Conservation (phyloP, 768 basidiomycete species). For the Dioszegia aurantiaca region DNA sequence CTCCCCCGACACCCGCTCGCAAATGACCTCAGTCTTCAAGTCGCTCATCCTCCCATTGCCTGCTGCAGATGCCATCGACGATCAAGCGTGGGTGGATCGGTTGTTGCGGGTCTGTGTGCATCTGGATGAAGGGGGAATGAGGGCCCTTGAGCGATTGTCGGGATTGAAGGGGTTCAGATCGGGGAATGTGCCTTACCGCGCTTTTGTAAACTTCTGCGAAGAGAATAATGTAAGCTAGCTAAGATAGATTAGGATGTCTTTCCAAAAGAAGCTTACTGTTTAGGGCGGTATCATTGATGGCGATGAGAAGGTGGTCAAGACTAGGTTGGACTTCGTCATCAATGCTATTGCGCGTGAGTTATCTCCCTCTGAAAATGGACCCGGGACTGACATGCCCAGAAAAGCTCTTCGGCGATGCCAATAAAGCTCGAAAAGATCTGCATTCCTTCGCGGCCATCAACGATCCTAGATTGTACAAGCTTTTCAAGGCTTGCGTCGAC, state of each 20-base stretch:
- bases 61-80: constrained; percentile 58
- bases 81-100: constrained; percentile 78
- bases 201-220: constrained; percentile 70
- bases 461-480: constrained; percentile 77
- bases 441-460: constrained; percentile 79
- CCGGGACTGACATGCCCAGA: constrained; percentile 19
- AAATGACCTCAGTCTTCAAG: constrained; percentile 63
- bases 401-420: constrained; percentile 61
- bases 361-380: not conserved
- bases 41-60: constrained; percentile 78
- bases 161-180: constrained; percentile 60
- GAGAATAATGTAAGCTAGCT: constrained; percentile 71
- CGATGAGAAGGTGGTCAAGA: constrained; percentile 65
- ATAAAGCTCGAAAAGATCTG: constrained; percentile 74
- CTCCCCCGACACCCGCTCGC: constrained; percentile 55
- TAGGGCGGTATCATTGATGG: constrained; percentile 90
- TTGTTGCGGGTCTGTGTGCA: constrained; percentile 69
- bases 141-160: constrained; percentile 62
- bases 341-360: constrained; percentile 38
- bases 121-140: constrained; percentile 62
- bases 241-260: too few species aligned
- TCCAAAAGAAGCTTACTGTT: not conserved
- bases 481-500: constrained; percentile 77
- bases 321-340: constrained; percentile 60
- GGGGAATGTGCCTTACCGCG: constrained; percentile 65